Percentiles rank a stretch among this genome's conserved stretches.
phyloP scores from a whole-genome alignment of 2,329 filamentous ascomycete species.

The Apiospora saccharicola region DNA sequence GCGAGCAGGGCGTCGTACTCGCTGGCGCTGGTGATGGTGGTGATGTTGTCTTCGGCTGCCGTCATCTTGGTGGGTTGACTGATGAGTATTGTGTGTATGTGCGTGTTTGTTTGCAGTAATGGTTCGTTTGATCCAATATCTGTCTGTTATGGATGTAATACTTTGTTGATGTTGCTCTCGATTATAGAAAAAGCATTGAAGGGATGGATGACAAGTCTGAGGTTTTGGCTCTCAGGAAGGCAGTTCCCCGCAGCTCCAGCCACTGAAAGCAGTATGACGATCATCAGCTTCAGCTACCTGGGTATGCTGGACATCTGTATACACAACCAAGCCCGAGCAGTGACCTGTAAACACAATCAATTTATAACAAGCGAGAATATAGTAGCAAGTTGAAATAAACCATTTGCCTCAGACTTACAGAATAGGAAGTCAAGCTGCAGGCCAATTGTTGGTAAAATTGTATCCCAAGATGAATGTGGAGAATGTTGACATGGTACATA shows the following conservation, averaged over 20 bases:
- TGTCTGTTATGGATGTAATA: neutral
- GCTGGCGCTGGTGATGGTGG: conserved; percentile 51
- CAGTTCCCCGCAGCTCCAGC: conserved; percentile 9
- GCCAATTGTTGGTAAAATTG: neutral
- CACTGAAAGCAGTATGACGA: neutral
- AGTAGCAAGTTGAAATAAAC: neutral
- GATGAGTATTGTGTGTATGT: neutral
- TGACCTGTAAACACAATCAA: neutral
- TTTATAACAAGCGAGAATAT: neutral
- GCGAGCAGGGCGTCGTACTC: conserved; percentile 66
- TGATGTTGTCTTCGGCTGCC: neutral
- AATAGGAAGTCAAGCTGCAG: neutral
- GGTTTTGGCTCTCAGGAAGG: neutral
- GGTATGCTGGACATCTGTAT: neutral
- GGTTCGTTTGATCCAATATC: neutral
- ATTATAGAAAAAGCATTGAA: neutral
- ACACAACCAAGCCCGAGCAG: neutral
- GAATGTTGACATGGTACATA: neutral
- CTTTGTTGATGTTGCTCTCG: neutral
- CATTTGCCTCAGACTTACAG: neutral
- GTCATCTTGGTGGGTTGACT: neutral
- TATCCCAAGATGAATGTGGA: too few species aligned
- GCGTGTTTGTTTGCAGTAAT: neutral
- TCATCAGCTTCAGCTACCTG: neutral
- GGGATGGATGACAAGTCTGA: neutral